Base-by-base conservation (phyloP, 2,329 filamentous ascomycete species). In the Aspergillus pseudoterreus region DNA sequence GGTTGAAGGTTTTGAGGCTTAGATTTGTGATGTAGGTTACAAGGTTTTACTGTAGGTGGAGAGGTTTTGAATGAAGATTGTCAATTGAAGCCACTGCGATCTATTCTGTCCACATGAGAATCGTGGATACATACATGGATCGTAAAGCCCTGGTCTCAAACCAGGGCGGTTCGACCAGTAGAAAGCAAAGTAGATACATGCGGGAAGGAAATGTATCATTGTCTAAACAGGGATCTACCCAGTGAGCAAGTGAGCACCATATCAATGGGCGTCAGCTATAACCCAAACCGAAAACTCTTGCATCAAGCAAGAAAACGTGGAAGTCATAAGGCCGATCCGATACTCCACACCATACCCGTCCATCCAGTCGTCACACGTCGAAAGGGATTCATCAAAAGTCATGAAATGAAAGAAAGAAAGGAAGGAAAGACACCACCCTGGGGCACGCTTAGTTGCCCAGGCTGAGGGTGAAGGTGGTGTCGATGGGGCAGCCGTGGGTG, bases 401-500 rank as follows among this genome's bases (percentile, higher is more conserved):
- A 14, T 27, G 12, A 30, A 54, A 35, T 3, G 43, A 50, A 36
- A 52, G 35, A 47, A 41, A 12, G 30, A 36, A 46, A 43, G 36
- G 41, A 46, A 35, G 17, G 36, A 51, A 55, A 47, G 45, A 53
- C 56, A 43, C 39, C 39, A 43, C 47, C 47, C 32, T 46, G 6
- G 22, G 5, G 4, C 6, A 22, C 5, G 15, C n/a, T 49, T 57
- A 58, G 36, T 50, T 50, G 43, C 71, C 71, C 47, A 75, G 61
- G 49, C 56, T 62, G 46, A 75, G 51, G 19, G 56, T 54, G 49
- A 75, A 65, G 47, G 61, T 58, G 45, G 69, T 64, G 52, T 63
- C 43, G 50, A 67, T 63, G 42, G 67, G 63, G 62, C 72, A 75
- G 50, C 69, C 68, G 55, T 73, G 69, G 43, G 72, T 75, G 36